Base-by-base conservation (phyloP, 495 filamentous ascomycete genomes). In the Chaetomium cochliodes region DNA sequence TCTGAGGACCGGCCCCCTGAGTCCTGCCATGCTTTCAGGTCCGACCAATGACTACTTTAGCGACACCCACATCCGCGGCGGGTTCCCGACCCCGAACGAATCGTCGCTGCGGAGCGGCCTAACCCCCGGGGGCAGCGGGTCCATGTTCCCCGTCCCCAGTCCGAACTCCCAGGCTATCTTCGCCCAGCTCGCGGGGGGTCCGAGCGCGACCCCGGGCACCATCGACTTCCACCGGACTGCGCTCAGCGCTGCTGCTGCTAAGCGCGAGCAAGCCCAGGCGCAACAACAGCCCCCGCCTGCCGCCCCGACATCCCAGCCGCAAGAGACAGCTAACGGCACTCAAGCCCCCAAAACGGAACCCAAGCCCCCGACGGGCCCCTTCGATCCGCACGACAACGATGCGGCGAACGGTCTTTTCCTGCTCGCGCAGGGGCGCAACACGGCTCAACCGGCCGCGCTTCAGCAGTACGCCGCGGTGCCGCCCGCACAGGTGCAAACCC, bases 71-170 rank as follows among this genome's bases (percentile, higher is more conserved):
- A 85, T 96, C 61, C 81, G 91, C 66, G 87, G 90, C 57, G 85
- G 89, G 39, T 96, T 98, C 73, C 89, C 89, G n/a, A 98, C 94
- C 2, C 96, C 94, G 4, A 97, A 98, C 86, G 94, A 98, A 78
- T 97, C 93, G 0, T 96, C 92, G 2, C 81, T 98, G 20, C 85
- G 94, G 49, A 94, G 91, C 20, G 94, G 94, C 55, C 77, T 98
- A 64, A 98, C 96, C 39, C 94, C 94, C 20, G 94, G 94, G 58
- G 94, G 94, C 49, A 92, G 93, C 71, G 94, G 94, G 64, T 96
- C 93, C 72, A 97, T 98, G 90, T 98, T 98, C 81, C 92, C 93
- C 37, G 90, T 87, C 37, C 90, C 92, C 5, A 93, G 91, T 71
- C 94, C 94, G 20, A 93, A 89, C 73, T 90, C 91, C 0, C 88